These are phyloP conservation scores for Puccinia polysora DNA, from an alignment of 1,284 basidiomycete species.

Conservation along the genomic window DNA sequence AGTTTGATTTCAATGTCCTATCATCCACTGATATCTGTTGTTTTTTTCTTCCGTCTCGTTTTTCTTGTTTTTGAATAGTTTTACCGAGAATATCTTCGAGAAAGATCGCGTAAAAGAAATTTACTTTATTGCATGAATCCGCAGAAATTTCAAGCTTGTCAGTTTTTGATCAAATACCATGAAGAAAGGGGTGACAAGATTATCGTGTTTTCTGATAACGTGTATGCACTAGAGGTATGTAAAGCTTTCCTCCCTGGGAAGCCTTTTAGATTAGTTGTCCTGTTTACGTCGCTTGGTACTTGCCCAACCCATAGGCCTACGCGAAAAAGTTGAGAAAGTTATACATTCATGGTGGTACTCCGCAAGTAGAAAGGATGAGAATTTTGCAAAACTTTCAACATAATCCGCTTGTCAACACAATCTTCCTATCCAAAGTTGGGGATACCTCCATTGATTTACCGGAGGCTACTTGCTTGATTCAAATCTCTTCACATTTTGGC, in stretches of 20 bases:
- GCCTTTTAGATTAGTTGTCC: background rate
- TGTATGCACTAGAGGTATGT: slow-evolving; percentile 82
- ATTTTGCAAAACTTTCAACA: slow-evolving; percentile 95
- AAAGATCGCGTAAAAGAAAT: slow-evolving; percentile 88
- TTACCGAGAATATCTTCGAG: slow-evolving; percentile 92
- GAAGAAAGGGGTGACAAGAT: slow-evolving; percentile 98
- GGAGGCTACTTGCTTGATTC: slow-evolving; percentile 97
- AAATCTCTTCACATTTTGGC: slow-evolving; percentile 99
- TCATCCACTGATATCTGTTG: background rate
- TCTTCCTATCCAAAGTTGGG: slow-evolving; percentile 97
- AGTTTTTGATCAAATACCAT: slow-evolving; percentile 97
- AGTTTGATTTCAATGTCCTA: background rate
- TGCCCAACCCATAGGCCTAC: slow-evolving; percentile 82
- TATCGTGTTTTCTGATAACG: slow-evolving; percentile 98
- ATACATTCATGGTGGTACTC: slow-evolving; percentile 94
- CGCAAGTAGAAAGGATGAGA: slow-evolving; percentile 90
- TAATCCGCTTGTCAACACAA: slow-evolving; percentile 88
- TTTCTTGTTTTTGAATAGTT: slow-evolving; percentile 57
- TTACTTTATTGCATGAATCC: slow-evolving; percentile 99
- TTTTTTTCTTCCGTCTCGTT: background rate
- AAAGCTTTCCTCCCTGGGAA: background rate
- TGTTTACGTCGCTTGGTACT: background rate
- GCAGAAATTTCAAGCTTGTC: slow-evolving; percentile 97
- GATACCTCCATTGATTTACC: slow-evolving; percentile 99
- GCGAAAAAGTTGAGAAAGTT: slow-evolving; percentile 88